Evolutionary conservation across 352 stramenopile genomes (phyloP).

Genomic region (Globisporangium nodosum): DNA sequence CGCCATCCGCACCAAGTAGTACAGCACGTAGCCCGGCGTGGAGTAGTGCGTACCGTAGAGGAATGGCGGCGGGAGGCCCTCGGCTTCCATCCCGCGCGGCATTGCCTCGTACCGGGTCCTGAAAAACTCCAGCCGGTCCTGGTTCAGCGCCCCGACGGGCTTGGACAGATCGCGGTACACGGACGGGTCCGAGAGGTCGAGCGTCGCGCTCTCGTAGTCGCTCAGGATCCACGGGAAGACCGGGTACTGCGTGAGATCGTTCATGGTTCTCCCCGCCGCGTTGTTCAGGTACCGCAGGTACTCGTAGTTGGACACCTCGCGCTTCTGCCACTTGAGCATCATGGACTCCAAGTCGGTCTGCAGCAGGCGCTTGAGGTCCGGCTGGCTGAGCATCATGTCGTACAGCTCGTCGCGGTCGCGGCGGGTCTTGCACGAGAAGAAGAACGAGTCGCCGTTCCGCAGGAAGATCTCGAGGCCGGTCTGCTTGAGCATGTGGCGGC

Average conservation of each 20-base stretch:
- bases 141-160: conserved; percentile 92
- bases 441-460: conserved; percentile 59
- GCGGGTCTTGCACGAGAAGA: conserved; percentile 72
- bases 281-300: conserved; percentile 90
- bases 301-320: conserved; percentile 94
- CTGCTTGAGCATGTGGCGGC: conserved; percentile 84
- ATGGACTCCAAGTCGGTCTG: conserved; percentile 69
- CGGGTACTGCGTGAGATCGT: conserved; percentile 94
- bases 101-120: conserved; percentile 87
- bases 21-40: conserved; percentile 94
- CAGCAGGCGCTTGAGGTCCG: conserved; percentile 52
- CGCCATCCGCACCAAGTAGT: conserved; percentile 96
- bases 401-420: conserved; percentile 78
- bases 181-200: conserved; percentile 80
- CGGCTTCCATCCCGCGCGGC: conserved; percentile 70
- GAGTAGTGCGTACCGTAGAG: conserved; percentile 96
- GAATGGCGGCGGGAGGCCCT: conserved; percentile 90
- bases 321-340: conserved; percentile 76
- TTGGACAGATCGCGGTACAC: conserved; percentile 94
- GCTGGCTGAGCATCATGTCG: conserved; percentile 77
- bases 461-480: conserved; percentile 86
- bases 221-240: conserved; percentile 97
- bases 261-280: conserved; percentile 74
- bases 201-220: conserved; percentile 79
- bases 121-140: conserved; percentile 85